phyloP scores from a whole-genome alignment of 2,329 filamentous ascomycete species.

The Paracorniculantispora psalliotae region DNA sequence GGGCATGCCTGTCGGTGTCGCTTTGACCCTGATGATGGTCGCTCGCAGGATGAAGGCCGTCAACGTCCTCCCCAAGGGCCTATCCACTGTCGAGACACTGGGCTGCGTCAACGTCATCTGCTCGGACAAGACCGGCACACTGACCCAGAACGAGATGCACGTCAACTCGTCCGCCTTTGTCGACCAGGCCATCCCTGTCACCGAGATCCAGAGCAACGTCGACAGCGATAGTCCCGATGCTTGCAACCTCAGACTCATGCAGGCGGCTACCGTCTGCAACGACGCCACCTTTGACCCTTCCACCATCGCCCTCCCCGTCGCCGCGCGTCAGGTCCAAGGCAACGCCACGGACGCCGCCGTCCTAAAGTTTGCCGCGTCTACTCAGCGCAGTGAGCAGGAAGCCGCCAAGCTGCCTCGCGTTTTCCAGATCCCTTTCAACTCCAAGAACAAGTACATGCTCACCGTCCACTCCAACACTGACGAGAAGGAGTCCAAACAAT shows the following conservation, averaged over 20 bases:
- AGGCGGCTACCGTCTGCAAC: slow-evolving; percentile 35
- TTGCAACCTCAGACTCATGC: slow-evolving; percentile 21
- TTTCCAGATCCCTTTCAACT: slow-evolving; percentile 45
- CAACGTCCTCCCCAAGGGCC: slow-evolving; percentile 37
- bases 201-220: slow-evolving; percentile 22
- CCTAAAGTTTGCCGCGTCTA: slow-evolving; percentile 33
- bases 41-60: slow-evolving; percentile 38
- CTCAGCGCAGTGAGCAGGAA: slow-evolving; percentile 17
- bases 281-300: slow-evolving; percentile 38
- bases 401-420: slow-evolving; percentile 21
- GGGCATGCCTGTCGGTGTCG: slow-evolving; percentile 35
- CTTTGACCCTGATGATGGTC: slow-evolving; percentile 38
- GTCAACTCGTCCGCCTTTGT: slow-evolving; percentile 35
- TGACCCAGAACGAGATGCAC: slow-evolving; percentile 42
- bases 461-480: slow-evolving; percentile 28
- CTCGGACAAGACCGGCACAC: slow-evolving; percentile 38
- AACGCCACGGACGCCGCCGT: slow-evolving; percentile 41
- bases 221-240: slow-evolving; percentile 15
- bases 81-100: slow-evolving; percentile 38
- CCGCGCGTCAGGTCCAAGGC: slow-evolving; percentile 32
- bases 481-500: slow-evolving; percentile 24
- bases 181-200: slow-evolving; percentile 25
- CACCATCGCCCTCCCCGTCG: slow-evolving; percentile 29
- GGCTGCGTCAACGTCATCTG: slow-evolving; percentile 41
- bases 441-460: slow-evolving; percentile 48